These are phyloP conservation scores for Globisporangium nunn DNA, from an alignment of 352 stramenopile genomes.

Conservation along the genomic window DNA sequence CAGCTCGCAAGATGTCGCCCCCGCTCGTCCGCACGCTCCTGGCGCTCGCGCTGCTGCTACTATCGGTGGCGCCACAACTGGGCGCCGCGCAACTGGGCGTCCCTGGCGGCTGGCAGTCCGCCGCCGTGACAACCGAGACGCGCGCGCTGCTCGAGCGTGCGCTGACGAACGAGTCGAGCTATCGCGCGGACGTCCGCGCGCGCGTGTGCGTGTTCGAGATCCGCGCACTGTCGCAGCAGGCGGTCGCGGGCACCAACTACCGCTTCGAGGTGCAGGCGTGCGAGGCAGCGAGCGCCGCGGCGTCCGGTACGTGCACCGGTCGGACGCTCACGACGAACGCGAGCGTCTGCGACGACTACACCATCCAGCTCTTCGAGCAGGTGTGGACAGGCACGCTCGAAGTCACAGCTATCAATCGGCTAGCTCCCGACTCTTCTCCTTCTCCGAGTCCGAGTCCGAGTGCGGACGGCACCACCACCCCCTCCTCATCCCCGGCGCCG, in stretches of 20 bases:
- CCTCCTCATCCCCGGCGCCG: constrained; percentile 7
- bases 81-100: neutral
- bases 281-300: constrained; percentile 18
- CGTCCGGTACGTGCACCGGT: constrained; percentile 29
- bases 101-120: neutral
- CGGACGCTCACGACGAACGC: constrained; percentile 19
- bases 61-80: neutral
- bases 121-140: neutral
- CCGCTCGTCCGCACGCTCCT: neutral
- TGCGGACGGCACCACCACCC: too few relatives aligned
- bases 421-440: neutral
- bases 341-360: constrained; percentile 23
- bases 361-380: constrained; percentile 53
- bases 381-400: constrained; percentile 53
- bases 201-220: constrained; percentile 37
- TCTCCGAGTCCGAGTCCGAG: constrained; percentile 6
- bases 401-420: constrained; percentile 38
- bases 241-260: constrained; percentile 76
- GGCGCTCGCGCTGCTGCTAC: neutral
- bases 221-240: constrained; percentile 27
- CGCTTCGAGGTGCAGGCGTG: constrained; percentile 56
- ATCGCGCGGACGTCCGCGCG: constrained; percentile 15
- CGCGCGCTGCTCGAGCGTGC: constrained; percentile 18
- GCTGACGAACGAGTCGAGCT: constrained; percentile 22
- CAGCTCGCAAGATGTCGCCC: neutral